A percentile compares a stretch with the other conserved stretches of the same genome.
Conservation (phyloP, 306 rosid genomes). For the Aeschynomene evenia region DNA sequence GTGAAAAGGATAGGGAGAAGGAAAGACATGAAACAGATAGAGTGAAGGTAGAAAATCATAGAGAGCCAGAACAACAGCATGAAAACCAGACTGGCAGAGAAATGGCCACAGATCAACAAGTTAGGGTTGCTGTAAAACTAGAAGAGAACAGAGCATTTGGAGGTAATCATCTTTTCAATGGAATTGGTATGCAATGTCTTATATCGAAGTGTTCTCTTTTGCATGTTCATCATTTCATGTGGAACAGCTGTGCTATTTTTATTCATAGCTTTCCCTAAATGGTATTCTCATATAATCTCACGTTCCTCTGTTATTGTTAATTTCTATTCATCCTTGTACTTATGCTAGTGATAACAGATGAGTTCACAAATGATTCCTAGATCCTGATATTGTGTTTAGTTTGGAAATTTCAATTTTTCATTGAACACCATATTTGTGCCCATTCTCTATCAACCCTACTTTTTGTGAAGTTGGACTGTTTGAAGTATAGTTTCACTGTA, state of each 20-base stretch:
- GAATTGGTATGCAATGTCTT: conserved; percentile 14
- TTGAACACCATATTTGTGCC: neutral
- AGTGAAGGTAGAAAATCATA: conserved; percentile 57
- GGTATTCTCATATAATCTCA: neutral
- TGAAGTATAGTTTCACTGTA: neutral
- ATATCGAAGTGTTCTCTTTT: conserved; percentile 9
- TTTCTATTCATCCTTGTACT: neutral
- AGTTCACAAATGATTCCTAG: neutral
- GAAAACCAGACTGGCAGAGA: conserved; percentile 28
- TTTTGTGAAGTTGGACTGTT: neutral
- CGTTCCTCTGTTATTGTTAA: conserved; percentile 7
- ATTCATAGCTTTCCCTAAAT: neutral
- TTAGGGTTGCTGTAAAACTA: conserved; percentile 29
- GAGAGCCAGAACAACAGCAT: conserved; percentile 51
- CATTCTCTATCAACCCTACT: neutral
- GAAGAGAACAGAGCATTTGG: conserved; percentile 37
- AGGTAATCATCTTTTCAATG: conserved; percentile 26
- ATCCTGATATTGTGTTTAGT: neutral
- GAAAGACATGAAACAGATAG: conserved; percentile 59
- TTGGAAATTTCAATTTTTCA: neutral
- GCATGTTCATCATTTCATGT: conserved; percentile 24
- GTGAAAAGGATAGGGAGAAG: conserved; percentile 62
- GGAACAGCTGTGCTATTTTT: neutral
- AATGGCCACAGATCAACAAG: conserved; percentile 35
- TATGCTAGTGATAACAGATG: neutral